Evolutionary conservation across 257 asterid genomes (phyloP), one percentile per base, ranked within the genome.

Genomic region (Solanum piurae): DNA sequence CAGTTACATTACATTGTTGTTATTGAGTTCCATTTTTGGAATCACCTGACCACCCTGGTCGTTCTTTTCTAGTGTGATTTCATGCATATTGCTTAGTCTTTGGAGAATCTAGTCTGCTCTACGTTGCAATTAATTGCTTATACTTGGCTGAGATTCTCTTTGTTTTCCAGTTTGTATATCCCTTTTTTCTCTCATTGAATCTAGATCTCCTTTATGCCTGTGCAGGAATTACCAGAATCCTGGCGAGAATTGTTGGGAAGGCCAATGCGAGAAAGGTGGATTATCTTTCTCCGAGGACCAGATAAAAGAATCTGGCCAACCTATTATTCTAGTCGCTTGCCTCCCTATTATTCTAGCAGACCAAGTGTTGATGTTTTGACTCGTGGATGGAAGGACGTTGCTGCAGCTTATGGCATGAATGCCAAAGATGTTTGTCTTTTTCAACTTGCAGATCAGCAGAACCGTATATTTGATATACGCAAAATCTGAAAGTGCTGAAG

Each of bases 401-500:
- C 87, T 58, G 75, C 71, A 68, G 37, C 73, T 33, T 66, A 86
- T 62, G 75, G 77, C 10, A 12, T 87, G 44, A 83, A 34, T 8
- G 25, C 87, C 20, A 86, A 87, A 84, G 92, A 90, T 69, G 13
- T 20, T 1, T 88, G 86, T 82, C 72, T 27, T 69, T 44, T 90
- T 46, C 23, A 27, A 66, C 29, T 71, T 42, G 88, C 31, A 46
- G 75, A 88, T 87, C n/a, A 18, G 44, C 12, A 12, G 74, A 12
- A 77, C 86, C 44, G 8, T 80, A 40, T 69, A 38, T 88, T 83
- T 23, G 79, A 16, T 37, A 73, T 88, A 27, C 16, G 37, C 34
- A 49, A 77, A 77, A n/a, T 77, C n/a, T 40, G 46, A 34, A 88
- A 68, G 42, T 74, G 66, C 86, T 44, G 74, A 73, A 68, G 60